A percentile compares a stretch with the other conserved stretches of the same genome.
These are phyloP conservation scores for Cryptococcus sp. DNA, from an alignment of 1,284 basidiomycete genomes.

Conservation along the genomic window DNA sequence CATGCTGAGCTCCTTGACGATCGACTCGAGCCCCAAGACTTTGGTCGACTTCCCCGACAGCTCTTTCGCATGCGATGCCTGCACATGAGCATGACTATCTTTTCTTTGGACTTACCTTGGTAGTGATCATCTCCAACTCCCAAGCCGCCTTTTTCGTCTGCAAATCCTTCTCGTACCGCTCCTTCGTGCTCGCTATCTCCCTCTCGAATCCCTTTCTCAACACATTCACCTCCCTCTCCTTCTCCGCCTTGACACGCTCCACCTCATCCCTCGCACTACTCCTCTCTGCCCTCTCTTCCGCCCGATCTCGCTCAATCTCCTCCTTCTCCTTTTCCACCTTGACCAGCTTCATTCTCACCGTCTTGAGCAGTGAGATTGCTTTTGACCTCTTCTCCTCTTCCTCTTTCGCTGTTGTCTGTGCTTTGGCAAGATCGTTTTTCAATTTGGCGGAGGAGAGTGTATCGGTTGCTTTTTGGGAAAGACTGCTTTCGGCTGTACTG, in stretches of 20 bases:
- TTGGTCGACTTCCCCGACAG: conserved; percentile 57
- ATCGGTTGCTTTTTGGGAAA: conserved; percentile 47
- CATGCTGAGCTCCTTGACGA: conserved; percentile 58
- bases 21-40: conserved; percentile 64
- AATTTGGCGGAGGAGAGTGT: conserved; percentile 56
- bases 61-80: conserved; percentile 68
- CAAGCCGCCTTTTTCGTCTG: conserved; percentile 61
- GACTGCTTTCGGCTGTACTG: conserved; percentile 61
- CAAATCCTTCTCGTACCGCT: conserved; percentile 68
- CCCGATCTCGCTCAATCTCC: conserved; percentile 56
- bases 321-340: conserved; percentile 89
- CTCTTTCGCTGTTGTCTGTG: conserved; percentile 65
- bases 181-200: conserved; percentile 59
- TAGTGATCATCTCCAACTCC: conserved; percentile 66
- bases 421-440: conserved; percentile 57
- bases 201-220: conserved; percentile 69
- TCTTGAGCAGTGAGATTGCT: conserved; percentile 80
- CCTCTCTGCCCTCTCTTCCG: conserved; percentile 61
- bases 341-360: conserved; percentile 83
- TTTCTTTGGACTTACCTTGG: conserved; percentile 60
- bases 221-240: conserved; percentile 62
- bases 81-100: no score
- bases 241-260: conserved; percentile 53
- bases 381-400: conserved; percentile 95
- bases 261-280: conserved; percentile 45